These are phyloP conservation scores for Dictyophora rubrovolvata DNA, from an alignment of 768 basidiomycete genomes.

Conservation along the genomic window DNA sequence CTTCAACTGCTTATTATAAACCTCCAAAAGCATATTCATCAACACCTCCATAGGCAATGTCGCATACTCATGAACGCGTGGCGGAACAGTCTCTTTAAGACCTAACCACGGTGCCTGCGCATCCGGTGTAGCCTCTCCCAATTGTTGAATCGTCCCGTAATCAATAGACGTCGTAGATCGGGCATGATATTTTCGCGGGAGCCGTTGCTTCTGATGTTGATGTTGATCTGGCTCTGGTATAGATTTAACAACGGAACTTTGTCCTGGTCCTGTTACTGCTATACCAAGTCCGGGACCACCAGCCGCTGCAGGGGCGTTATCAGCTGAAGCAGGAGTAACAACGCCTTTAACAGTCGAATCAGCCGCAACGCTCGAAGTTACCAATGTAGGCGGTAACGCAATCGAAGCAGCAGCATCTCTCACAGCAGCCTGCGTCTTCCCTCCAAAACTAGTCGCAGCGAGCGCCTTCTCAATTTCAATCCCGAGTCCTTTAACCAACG, in stretches of 20 bases:
- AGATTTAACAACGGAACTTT: not conserved
- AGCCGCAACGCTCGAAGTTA: not conserved
- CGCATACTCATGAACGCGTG: conserved; percentile 81
- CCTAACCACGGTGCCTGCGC: conserved; percentile 79
- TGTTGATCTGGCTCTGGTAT: not conserved
- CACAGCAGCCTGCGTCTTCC: not conserved
- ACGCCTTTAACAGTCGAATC: conserved; percentile 1
- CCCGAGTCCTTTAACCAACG: conserved; percentile 8
- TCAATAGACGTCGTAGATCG: conserved; percentile 40
- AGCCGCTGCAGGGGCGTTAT: not conserved
- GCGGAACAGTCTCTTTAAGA: conserved; percentile 74
- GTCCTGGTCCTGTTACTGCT: too few relatives aligned
- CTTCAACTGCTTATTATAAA: conserved; percentile 67
- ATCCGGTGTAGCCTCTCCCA: conserved; percentile 83
- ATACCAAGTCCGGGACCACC: not conserved
- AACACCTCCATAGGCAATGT: conserved; percentile 77
- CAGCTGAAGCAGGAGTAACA: not conserved
- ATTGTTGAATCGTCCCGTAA: conserved; percentile 72
- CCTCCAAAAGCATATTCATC: conserved; percentile 63
- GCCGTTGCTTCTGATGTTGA: conserved; percentile 2
- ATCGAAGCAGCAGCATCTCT: not conserved
- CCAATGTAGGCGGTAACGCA: not conserved
- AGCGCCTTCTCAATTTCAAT: conserved; percentile 12
- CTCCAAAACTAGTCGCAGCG: conserved; percentile 10
- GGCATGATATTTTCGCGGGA: conserved; percentile 11